These are phyloP conservation scores for Phytophthora hybrid DNA, from an alignment of 352 stramenopile species.

Conservation along the genomic window DNA sequence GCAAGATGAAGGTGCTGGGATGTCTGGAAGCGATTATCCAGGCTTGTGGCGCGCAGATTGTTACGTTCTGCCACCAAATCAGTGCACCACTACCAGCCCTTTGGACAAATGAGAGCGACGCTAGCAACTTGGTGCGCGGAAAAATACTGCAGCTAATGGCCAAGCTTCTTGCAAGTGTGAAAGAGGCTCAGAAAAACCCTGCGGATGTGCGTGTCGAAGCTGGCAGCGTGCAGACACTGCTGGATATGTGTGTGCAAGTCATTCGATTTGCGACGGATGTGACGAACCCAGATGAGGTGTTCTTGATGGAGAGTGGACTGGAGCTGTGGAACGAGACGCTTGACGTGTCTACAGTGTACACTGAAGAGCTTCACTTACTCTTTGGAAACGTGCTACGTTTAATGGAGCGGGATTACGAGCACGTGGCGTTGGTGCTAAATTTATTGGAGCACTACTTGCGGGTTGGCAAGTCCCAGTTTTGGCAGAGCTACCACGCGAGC, in stretches of 20 bases:
- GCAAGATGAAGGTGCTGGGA: slow-evolving; percentile 80
- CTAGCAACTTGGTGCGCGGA: slow-evolving; percentile 81
- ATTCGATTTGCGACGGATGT: slow-evolving; percentile 79
- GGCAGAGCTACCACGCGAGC: slow-evolving; percentile 64
- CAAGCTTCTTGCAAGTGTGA: slow-evolving; percentile 68
- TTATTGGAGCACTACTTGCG: slow-evolving; percentile 75
- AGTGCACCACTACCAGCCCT: slow-evolving; percentile 73
- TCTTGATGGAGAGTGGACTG: slow-evolving; percentile 86
- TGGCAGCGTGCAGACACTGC: slow-evolving; percentile 48
- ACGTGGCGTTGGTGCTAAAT: slow-evolving; percentile 65
- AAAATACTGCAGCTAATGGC: slow-evolving; percentile 85
- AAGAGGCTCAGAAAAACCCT: slow-evolving; percentile 42
- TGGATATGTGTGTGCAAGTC: slow-evolving; percentile 79
- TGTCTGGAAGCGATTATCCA: slow-evolving; percentile 81
- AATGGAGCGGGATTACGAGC: slow-evolving; percentile 84
- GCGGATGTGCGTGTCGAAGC: slow-evolving; percentile 18
- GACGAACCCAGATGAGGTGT: slow-evolving; percentile 84
- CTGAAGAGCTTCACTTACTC: slow-evolving; percentile 69
- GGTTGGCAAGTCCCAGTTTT: slow-evolving; percentile 68
- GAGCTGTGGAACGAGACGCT: slow-evolving; percentile 76
- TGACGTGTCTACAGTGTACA: slow-evolving; percentile 61
- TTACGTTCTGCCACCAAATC: slow-evolving; percentile 68
- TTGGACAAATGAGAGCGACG: slow-evolving; percentile 75
- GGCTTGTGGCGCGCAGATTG: slow-evolving; percentile 60
- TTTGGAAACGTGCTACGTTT: slow-evolving; percentile 71